phyloP scores from a whole-genome alignment of 2,329 filamentous ascomycete species.

The Eutypella sp. region DNA sequence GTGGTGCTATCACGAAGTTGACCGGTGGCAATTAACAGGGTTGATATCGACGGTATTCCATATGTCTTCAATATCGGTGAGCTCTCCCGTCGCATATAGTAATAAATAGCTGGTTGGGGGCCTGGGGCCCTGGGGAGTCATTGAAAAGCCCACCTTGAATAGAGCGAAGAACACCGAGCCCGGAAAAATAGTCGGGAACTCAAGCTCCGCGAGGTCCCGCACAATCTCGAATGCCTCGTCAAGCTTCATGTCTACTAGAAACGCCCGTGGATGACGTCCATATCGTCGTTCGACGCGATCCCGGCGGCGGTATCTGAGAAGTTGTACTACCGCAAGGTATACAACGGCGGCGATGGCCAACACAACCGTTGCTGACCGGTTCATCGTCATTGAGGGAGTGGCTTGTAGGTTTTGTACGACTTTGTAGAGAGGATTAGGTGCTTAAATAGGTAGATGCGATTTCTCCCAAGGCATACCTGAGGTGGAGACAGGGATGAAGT shows the following conservation, averaged over 20 bases:
- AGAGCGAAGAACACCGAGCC: constrained; percentile 54
- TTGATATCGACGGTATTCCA: constrained; percentile 50
- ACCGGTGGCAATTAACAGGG: constrained; percentile 41
- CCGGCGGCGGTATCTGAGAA: constrained; percentile 4
- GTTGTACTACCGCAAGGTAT: constrained; percentile 3
- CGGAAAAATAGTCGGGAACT: constrained; percentile 49
- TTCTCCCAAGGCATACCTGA: too few species aligned
- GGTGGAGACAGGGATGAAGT: too few species aligned
- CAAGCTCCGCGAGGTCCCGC: constrained; percentile 29
- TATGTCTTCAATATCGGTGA: constrained; percentile 32
- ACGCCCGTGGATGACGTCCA: not conserved
- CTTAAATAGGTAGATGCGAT: too few species aligned
- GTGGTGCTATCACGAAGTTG: constrained; percentile 42
- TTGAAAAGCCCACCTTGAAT: constrained; percentile 41
- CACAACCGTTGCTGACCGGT: too few species aligned
- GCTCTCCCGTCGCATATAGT: too few species aligned
- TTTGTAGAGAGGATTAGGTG: too few species aligned
- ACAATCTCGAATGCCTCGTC: constrained; percentile 3
- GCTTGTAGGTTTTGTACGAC: too few species aligned
- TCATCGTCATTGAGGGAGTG: too few species aligned
- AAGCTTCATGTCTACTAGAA: not conserved
- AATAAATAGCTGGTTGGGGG: not conserved
- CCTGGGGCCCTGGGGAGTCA: not conserved
- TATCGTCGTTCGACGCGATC: constrained; percentile 1
- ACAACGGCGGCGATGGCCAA: too few species aligned